These are phyloP conservation scores for Teratosphaeriaceae sp. DNA, from an alignment of 2,329 filamentous ascomycete genomes.

Conservation along the genomic window DNA sequence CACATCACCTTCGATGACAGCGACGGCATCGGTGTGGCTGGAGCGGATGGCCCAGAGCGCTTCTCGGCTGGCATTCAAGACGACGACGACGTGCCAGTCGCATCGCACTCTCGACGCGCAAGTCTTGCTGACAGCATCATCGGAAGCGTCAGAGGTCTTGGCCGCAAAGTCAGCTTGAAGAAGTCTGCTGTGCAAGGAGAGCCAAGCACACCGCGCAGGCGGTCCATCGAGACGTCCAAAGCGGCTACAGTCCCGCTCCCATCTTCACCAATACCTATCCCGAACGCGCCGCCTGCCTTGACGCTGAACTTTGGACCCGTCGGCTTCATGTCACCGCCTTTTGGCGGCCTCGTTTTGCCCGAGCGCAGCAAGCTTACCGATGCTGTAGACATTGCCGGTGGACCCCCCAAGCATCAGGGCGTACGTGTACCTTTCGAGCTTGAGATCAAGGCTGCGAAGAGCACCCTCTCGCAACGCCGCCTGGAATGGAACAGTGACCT, in stretches of 20 bases:
- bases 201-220: slow-evolving; percentile 7
- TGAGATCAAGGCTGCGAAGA: neutral
- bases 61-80: slow-evolving; percentile 1
- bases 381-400: slow-evolving; percentile 3
- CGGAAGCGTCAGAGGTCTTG: slow-evolving; percentile 19
- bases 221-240: slow-evolving; percentile 4
- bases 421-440: neutral
- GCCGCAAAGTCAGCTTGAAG: slow-evolving; percentile 9
- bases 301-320: slow-evolving; percentile 19
- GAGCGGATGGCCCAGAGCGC: slow-evolving; percentile 4
- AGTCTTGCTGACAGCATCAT: slow-evolving; percentile 20
- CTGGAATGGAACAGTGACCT: neutral
- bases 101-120: slow-evolving; percentile 9
- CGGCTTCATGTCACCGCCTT: slow-evolving; percentile 13
- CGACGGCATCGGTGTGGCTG: slow-evolving; percentile 16
- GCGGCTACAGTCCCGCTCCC: slow-evolving; percentile 13
- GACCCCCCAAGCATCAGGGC: slow-evolving; percentile 5
- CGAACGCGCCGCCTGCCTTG: slow-evolving; percentile 13
- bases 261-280: slow-evolving; percentile 21
- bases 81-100: neutral
- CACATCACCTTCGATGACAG: neutral
- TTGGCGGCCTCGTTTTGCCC: slow-evolving; percentile 7
- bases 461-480: neutral
- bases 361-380: slow-evolving; percentile 6
- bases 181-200: neutral